Percentiles rank a stretch among this genome's conserved stretches.
These are phyloP conservation scores for Hemileccinum rubropunctum DNA, from an alignment of 768 basidiomycete genomes.

Conservation along the genomic window DNA sequence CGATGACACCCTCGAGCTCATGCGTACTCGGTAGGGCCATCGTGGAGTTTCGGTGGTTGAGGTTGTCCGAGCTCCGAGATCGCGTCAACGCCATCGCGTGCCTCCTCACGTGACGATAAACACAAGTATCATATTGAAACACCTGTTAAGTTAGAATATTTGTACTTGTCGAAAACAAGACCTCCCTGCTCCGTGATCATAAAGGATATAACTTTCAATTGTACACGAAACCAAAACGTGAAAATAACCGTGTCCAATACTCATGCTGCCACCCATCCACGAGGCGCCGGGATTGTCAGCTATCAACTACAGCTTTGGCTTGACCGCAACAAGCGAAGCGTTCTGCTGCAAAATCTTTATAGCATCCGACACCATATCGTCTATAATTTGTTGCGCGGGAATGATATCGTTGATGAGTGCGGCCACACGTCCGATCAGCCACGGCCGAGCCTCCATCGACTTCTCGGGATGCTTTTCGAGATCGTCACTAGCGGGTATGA, in stretches of 20 bases:
- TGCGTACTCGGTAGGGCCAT: slow-evolving; percentile 16
- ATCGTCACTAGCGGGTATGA: slow-evolving; percentile 72
- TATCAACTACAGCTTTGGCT: slow-evolving; percentile 47
- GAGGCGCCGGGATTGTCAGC: background rate
- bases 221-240: background rate
- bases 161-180: too few species aligned
- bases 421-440: slow-evolving; percentile 84
- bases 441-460: slow-evolving; percentile 59
- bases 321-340: slow-evolving; percentile 37
- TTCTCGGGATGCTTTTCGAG: slow-evolving; percentile 81
- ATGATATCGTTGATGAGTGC: slow-evolving; percentile 70
- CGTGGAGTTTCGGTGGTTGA: background rate
- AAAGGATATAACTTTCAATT: too few species aligned
- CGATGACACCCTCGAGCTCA: slow-evolving; percentile 18
- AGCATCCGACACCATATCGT: slow-evolving; percentile 71
- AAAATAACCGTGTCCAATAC: background rate
- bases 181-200: too few species aligned
- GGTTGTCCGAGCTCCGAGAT: background rate
- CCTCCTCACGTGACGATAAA: slow-evolving; percentile 13
- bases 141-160: too few species aligned
- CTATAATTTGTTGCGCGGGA: slow-evolving; percentile 81
- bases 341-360: slow-evolving; percentile 43
- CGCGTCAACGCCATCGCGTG: background rate
- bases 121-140: too few species aligned
- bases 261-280: background rate